Evolutionary conservation across 2,329 filamentous ascomycete species (phyloP), one percentile per base, ranked within the genome.

Genomic region (Coniochaeta ligniaria): DNA sequence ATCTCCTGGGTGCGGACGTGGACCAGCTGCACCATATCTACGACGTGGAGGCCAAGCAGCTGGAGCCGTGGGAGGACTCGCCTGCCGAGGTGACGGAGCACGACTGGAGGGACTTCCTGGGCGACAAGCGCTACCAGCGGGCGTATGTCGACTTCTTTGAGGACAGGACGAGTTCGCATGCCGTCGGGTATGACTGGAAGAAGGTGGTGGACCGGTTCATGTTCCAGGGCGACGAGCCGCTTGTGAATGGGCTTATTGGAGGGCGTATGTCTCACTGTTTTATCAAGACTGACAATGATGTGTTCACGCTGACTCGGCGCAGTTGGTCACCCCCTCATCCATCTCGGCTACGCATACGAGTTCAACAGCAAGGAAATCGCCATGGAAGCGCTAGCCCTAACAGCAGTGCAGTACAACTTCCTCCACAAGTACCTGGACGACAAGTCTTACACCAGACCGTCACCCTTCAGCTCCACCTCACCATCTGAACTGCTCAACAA

Each of bases 61-160:
- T 97, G 14, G 91, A 94, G 65, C 81, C 86, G 26, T 99, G 95
- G 95, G 74, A 78, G 59, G 87, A 93, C 66, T 92, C 93, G 1
- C 95, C 95, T 0, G 86, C 87, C 5, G 95, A 99, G 75, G 84
- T 99, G 58, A 85, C 86, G 20, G 82, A 87, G 63, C 82, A 88
- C 60, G 95, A 99, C 72, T 99, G 95, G 94, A 82, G 87, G 64
- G 89, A 94, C 61, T 95, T 86, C 68, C 73, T 97, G 35, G 93
- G 94, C 24, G 85, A 92, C 71, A 83, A 82, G 67, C 85, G 79
- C 63, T 97, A 96, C 70, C 92, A 99, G 74, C 84, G 94, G 62
- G 94, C 92, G 0, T 99, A 88, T 70, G 80, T 99, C 60, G 93
- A 99, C 72, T 98, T 95, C 72, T 98, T 96, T 70, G 95, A 99